Base-by-base conservation (phyloP, 225 moss, liverwort and hornwort genomes). In the Straminergon stramineum region DNA sequence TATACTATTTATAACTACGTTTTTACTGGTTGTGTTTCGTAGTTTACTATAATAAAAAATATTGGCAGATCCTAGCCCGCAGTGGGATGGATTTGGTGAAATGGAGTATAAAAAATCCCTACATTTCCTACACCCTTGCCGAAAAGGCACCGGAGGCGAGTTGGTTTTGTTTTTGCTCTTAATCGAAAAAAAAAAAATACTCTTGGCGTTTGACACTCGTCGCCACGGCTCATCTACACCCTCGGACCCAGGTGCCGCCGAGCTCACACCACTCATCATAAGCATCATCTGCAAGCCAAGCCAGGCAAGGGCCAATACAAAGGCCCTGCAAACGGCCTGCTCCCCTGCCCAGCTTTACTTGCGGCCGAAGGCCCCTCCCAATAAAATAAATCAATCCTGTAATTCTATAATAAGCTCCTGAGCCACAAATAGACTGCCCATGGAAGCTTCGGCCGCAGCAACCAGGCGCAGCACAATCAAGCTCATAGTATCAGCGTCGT, bases 131-230 rank as follows among this genome's bases (percentile, higher is more conserved):
- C 13, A 22, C 12, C n/a, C 13, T 69, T 69, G 7, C 22, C 4
- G n/a, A 14, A 23, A 23, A 14, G 70, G n/a, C 70, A 22, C 7
- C 48, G 48, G 22, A 70, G 8, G 70, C 39, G 23, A 69, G 70
- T 71, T 26, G 1, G 1, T 24, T n/a, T 21, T 67, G 23, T n/a
- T 69, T 13, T 10, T 10, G 23, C 27, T 43, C 2, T 17, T 11
- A 30, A 48, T 10, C 4, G 30, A 1, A 32, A 4, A 28, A 23
- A 5, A 5, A 34, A 76, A 1, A 1, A 3, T 1, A 4, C 21
- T 5, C 35, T 30, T 48, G 48, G 18, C 10, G 78, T 78, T 37
- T 37, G 15, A 15, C 37, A 56, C 55, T 37, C 52, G 56, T 56
- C 78, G 37, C 24, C 37, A 56, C 56, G 56, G 6, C 55, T 15